Evolutionary conservation across 805 yeast species (phyloP).

Genomic region (Wickerhamiella qilinensis): DNA sequence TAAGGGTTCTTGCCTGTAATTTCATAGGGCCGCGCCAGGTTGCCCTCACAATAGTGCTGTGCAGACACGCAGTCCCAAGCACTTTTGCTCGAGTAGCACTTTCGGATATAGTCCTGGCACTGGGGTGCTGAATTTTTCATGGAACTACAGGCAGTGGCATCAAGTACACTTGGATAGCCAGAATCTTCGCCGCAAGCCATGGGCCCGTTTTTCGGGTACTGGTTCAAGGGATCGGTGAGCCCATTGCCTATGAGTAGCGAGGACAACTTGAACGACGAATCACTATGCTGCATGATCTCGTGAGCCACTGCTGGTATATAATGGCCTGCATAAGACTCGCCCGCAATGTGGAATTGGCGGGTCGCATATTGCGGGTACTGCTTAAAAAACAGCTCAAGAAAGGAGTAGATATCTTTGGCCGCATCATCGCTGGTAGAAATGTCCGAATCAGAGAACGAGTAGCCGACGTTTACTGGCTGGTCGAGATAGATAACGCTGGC

Average conservation of each 20-base stretch:
- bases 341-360: slow-evolving; percentile 68
- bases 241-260: slow-evolving; percentile 90
- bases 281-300: slow-evolving; percentile 42
- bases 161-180: slow-evolving; percentile 64
- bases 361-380: slow-evolving; percentile 64
- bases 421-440: slow-evolving; percentile 75
- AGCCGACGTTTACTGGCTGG: slow-evolving; percentile 93
- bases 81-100: slow-evolving; percentile 61
- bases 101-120: slow-evolving; percentile 57
- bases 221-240: slow-evolving; percentile 72
- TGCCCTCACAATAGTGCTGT: slow-evolving; percentile 66
- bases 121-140: slow-evolving; percentile 58
- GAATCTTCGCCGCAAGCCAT: slow-evolving; percentile 92
- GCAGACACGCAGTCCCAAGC: slow-evolving; percentile 89
- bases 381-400: slow-evolving; percentile 72
- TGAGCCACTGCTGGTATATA: slow-evolving; percentile 76
- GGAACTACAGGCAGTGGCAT: slow-evolving; percentile 61
- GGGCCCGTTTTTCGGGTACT: slow-evolving; percentile 69
- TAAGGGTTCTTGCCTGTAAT: slow-evolving; percentile 74
- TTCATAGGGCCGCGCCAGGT: slow-evolving; percentile 60
- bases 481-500: slow-evolving; percentile 87
- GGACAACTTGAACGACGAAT: slow-evolving; percentile 49
- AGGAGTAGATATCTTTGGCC: slow-evolving; percentile 77
- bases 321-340: slow-evolving; percentile 92
- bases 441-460: slow-evolving; percentile 52